phyloP scores from a whole-genome alignment of 371 early-diverging fungal genomes.

The Actinomucor elegans region DNA sequence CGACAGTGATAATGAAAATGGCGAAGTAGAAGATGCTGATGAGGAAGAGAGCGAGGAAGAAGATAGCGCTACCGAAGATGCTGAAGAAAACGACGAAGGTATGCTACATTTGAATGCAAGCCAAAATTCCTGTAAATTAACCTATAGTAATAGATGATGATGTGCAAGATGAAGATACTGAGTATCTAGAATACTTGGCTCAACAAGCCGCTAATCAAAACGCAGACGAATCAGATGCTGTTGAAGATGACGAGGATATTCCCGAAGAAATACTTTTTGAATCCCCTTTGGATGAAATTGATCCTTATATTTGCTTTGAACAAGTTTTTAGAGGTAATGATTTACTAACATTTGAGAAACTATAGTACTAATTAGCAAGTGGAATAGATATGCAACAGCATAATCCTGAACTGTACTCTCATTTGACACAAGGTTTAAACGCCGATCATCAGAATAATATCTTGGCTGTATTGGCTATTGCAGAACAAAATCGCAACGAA shows the following conservation, averaged over 20 bases:
- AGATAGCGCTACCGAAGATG: conserved; percentile 45
- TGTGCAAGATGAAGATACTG: conserved; percentile 59
- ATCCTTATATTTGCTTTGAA: conserved; percentile 78
- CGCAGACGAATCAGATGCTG: conserved; percentile 63
- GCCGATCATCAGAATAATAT: conserved; percentile 40
- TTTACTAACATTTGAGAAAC: too few species aligned
- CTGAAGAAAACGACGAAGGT: conserved; percentile 28
- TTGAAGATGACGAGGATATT: conserved; percentile 72
- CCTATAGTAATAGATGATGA: conserved; percentile 46
- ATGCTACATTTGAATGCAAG: neutral
- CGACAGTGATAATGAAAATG: conserved; percentile 52
- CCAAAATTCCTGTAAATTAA: neutral
- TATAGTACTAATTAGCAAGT: too few species aligned
- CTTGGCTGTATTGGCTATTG: conserved; percentile 35
- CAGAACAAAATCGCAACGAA: conserved; percentile 30
- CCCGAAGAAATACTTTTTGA: conserved; percentile 72
- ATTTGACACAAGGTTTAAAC: conserved; percentile 15
- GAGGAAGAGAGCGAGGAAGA: conserved; percentile 53
- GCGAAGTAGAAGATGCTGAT: conserved; percentile 45
- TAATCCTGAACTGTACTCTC: conserved; percentile 20
- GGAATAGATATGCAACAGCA: conserved; percentile 15
- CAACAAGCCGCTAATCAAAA: conserved; percentile 47
- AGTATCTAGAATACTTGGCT: conserved; percentile 67
- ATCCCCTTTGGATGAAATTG: conserved; percentile 83
- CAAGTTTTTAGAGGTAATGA: conserved; percentile 47